Evolutionary conservation across 2,329 filamentous ascomycete genomes (phyloP).

Genomic region (Aspergillus niger): DNA sequence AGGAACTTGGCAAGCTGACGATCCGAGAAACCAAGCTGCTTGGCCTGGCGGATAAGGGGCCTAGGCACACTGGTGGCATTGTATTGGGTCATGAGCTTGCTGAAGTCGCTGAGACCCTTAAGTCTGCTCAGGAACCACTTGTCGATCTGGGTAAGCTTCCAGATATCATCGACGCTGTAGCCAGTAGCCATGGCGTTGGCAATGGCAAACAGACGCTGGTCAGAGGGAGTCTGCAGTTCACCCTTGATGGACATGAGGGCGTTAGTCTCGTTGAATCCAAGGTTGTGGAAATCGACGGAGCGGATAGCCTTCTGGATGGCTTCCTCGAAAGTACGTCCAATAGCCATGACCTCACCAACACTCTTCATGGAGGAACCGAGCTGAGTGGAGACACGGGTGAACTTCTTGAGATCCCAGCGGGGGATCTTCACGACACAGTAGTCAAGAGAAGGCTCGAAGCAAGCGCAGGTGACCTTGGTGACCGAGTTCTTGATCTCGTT

Average conservation of each 20-base stretch:
- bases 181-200: constrained; percentile 96
- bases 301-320: constrained; percentile 98
- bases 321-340: constrained; percentile 94
- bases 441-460: constrained; percentile 97
- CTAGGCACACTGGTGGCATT: constrained; percentile 66
- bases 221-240: constrained; percentile 94
- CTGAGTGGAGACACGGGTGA: constrained; percentile 92
- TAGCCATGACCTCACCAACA: constrained; percentile 98
- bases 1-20: constrained; percentile 91
- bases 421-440: constrained; percentile 99
- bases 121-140: constrained; percentile 96
- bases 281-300: constrained; percentile 90
- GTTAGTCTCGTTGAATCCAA: constrained; percentile 89
- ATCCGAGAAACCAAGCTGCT: constrained; percentile 93
- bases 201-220: constrained; percentile 95
- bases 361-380: constrained; percentile 99
- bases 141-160: constrained; percentile 97
- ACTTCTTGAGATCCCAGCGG: constrained; percentile 98
- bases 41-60: constrained; percentile 75
- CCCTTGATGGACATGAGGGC: constrained; percentile 95
- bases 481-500: constrained; percentile 97
- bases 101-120: constrained; percentile 87
- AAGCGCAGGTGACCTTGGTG: constrained; percentile 92
- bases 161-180: constrained; percentile 94
- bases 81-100: constrained; percentile 72